Base-by-base conservation (phyloP, 495 filamentous ascomycete genomes). In the Penicillium crystallinum region DNA sequence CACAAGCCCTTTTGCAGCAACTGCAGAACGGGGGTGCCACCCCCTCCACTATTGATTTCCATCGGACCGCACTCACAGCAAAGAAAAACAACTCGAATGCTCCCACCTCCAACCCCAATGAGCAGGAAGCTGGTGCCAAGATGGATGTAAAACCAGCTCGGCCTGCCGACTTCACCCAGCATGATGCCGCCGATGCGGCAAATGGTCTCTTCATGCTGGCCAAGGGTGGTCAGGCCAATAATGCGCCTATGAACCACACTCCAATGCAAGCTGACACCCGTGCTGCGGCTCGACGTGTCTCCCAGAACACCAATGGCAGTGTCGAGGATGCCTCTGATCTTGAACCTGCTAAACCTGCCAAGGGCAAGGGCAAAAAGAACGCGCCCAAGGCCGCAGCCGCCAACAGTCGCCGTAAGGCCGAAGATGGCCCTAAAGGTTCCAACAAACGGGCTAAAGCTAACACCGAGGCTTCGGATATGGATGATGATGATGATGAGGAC, bases 181-280 rank as follows among this genome's bases (percentile, higher is more conserved):
- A 95, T 60, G 91, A 97, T 62, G 86, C 84, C 23, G 93, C 90
- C 52, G 91, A 96, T 72, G 93, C 93, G 18, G 93, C 93, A 25
- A 98, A 97, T 61, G 92, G 95, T 11, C 78, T 98, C 2, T 97
- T 87, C 63, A 84, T 97, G 77, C 73, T 98, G 36, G 91, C 95
- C 6, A 88, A 86, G 62, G 77, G 79, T 58, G 73, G 80, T 31
- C 74, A 81, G 45, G 65, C 77, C 38, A 77, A 77, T 29, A 70
- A 54, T 18, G 63, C 69, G 27, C 77, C 72, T 46, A 67, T 69
- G 55, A 81, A 65, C 58, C 60, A 61, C 3, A 23, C 41, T 6
- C 30, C 39, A 4, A 55, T 64, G 57, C 56, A 61, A 39, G 69
- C 69, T n/a, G 64, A 61, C 45, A 58, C 54, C 31, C 71, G 59